Evolutionary conservation across 192 early-diverging fungal species (phyloP), one percentile per base, ranked within the genome.

Genomic region (Backusella luteola): DNA sequence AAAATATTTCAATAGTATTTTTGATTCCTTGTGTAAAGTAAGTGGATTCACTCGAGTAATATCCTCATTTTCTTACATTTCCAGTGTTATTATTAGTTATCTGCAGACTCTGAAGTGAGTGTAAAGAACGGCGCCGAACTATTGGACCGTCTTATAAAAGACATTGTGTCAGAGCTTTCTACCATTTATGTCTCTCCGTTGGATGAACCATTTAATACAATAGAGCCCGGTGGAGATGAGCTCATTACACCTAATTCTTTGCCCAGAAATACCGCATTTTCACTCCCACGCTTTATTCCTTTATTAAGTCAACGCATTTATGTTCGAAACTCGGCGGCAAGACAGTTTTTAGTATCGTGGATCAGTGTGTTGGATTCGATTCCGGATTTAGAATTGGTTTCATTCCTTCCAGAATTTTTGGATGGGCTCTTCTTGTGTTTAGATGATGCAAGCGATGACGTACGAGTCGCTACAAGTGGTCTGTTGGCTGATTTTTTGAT

Each of bases 71-170:
- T 42, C 34, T 46, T 69, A 56, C 0, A 69, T 67, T 12, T 41
- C 38, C 14, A 32, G 2, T 3, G 3, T 32, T 32, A 32, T 38
- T 34, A 52, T 7, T 83, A 96, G 93, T 84, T 96, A 26, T 89
- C 94, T 6, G 91, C 96, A 0, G 98, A 99, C 80, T 84, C 93
- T 6, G 97, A 98, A 73, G 80, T 89, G 44, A 94, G 93, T 1
- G 98, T 99, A 19, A 98, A 96, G 84, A 95, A 92, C 73, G 98
- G 96, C 17, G 95, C 97, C 0, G 97, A 99, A 42, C 86, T 99
- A 36, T 77, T 99, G 66, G 96, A 99, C 78, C 83, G 96, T 42
- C 85, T 99, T 44, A 91, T 99, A 74, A 98, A 98, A 84, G 98
- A 99, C 75, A 94, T 99, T 83, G 97, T 99, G 0, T 91, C 93